These are phyloP conservation scores for Solanum chmielewskii DNA, from an alignment of 257 asterid species.

Conservation along the genomic window DNA sequence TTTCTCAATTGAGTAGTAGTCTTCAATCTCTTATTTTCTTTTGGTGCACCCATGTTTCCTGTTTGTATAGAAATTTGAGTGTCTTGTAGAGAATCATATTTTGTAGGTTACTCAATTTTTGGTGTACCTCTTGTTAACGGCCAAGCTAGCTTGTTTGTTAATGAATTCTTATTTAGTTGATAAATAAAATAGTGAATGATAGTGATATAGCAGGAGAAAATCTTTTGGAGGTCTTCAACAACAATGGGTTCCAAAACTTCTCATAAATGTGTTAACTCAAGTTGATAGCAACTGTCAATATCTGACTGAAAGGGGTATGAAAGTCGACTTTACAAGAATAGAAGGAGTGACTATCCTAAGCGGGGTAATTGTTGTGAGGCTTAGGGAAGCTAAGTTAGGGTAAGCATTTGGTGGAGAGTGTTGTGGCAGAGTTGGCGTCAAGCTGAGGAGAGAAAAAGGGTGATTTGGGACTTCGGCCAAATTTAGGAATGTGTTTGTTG, in stretches of 20 bases:
- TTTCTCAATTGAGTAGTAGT: no score
- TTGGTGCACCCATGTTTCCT: no score
- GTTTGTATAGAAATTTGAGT: no score
- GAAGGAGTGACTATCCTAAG: not conserved
- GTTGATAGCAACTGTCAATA: not conserved
- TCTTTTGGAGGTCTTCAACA: not conserved
- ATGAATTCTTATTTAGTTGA: not conserved
- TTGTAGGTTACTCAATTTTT: no score
- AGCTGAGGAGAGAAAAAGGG: no score
- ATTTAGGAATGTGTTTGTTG: no score
- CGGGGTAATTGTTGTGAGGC: not conserved
- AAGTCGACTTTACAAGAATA: not conserved
- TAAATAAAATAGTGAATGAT: not conserved
- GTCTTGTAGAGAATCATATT: no score
- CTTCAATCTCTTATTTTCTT: no score
- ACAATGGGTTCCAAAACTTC: not conserved
- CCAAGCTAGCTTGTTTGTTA: not conserved
- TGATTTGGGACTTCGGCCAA: no score
- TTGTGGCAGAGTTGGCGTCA: not conserved
- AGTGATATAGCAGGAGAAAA: not conserved
- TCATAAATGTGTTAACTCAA: not conserved
- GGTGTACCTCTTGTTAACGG: not conserved
- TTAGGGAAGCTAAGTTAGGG: not conserved
- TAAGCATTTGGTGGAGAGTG: not conserved
- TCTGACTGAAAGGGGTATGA: not conserved